Evolutionary conservation across 2,329 filamentous ascomycete species (phyloP).

Genomic region (Rhynchosporium secalis): DNA sequence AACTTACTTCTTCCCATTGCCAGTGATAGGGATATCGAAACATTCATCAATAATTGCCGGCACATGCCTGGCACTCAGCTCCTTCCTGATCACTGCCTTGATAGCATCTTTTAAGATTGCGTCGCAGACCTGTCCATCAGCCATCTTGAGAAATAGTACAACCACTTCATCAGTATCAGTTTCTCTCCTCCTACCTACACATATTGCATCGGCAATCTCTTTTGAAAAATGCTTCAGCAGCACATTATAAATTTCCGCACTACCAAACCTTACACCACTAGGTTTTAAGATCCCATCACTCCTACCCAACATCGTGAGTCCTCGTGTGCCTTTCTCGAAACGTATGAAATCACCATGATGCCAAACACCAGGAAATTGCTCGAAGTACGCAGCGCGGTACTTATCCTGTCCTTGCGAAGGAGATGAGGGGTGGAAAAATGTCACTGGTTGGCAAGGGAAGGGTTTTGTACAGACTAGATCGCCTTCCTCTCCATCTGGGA

Average conservation of each 20-base stretch:
- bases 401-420: conserved; percentile 53
- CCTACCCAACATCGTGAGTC: conserved; percentile 86
- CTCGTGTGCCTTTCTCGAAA: conserved; percentile 68
- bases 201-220: conserved; percentile 82
- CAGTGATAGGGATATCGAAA: conserved; percentile 78
- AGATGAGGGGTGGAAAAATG: conserved; percentile 77
- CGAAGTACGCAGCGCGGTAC: conserved; percentile 85
- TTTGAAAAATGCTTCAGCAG: conserved; percentile 77
- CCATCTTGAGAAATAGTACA: conserved; percentile 87
- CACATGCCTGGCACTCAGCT: conserved; percentile 87
- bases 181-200: conserved; percentile 71
- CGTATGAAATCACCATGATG: conserved; percentile 92
- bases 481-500: conserved; percentile 65
- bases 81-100: conserved; percentile 67
- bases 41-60: conserved; percentile 80
- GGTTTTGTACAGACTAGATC: conserved; percentile 84
- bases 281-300: conserved; percentile 94
- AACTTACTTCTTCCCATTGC: conserved; percentile 90
- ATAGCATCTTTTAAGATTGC: conserved; percentile 63
- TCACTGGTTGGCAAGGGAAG: conserved; percentile 88
- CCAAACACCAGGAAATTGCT: conserved; percentile 77
- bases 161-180: conserved; percentile 43
- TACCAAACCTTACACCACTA: conserved; percentile 86
- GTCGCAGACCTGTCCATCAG: conserved; percentile 48
- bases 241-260: conserved; percentile 96